A percentile compares a stretch with the other conserved stretches of the same genome.
Conservation (phyloP, 805 yeast genomes). For the Lachancea fermentati region DNA sequence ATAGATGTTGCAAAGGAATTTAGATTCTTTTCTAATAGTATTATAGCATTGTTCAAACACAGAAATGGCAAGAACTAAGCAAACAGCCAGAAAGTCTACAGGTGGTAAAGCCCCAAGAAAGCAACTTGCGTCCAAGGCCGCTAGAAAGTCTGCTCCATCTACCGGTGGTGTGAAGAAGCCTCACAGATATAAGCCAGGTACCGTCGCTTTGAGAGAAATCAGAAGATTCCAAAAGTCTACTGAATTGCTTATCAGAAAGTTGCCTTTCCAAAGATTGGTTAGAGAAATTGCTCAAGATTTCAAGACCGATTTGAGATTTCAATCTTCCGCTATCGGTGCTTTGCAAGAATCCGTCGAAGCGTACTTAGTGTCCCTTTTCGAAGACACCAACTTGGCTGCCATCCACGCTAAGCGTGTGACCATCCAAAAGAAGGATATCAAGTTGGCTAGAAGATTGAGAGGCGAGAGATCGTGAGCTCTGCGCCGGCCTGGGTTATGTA, state of each 20-base stretch:
- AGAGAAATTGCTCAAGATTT: conserved; percentile 94
- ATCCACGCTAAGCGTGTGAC: conserved; percentile 99
- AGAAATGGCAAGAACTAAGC: conserved; percentile 88
- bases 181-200: conserved; percentile 97
- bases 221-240: conserved; percentile 97
- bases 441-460: conserved; percentile 95
- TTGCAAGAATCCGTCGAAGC: conserved; percentile 98
- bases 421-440: conserved; percentile 96
- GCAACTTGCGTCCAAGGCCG: conserved; percentile 87
- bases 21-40: no score
- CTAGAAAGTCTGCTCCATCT: conserved; percentile 89
- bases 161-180: conserved; percentile 93
- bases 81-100: conserved; percentile 90
- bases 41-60: no score
- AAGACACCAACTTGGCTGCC: conserved; percentile 98
- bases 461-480: conserved; percentile 86
- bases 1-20: no score
- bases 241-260: conserved; percentile 88
- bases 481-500: no score
- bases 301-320: conserved; percentile 92
- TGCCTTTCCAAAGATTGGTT: conserved; percentile 96
- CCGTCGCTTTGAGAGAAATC: conserved; percentile 93
- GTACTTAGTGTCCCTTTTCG: conserved; percentile 90
- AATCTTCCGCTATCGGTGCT: conserved; percentile 96
- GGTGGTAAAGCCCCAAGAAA: conserved; percentile 97